Conservation (phyloP, 192 early-diverging fungal species). For the Dimargaris verticillata region DNA sequence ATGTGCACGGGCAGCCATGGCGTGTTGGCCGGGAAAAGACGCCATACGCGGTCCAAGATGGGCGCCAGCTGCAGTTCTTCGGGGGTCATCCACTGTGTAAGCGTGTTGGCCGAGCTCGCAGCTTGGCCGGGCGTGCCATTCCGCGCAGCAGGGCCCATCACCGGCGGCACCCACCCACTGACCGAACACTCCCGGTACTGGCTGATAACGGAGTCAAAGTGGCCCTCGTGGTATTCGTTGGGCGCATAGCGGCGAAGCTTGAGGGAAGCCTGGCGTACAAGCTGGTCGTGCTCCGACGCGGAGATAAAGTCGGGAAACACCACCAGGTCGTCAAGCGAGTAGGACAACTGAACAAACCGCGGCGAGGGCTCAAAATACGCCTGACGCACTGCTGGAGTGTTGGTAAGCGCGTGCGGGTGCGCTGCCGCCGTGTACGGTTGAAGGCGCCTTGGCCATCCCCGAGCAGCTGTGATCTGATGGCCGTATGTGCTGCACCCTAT, state of each 20-base stretch:
- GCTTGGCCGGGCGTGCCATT: neutral
- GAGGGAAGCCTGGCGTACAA: conserved; percentile 23
- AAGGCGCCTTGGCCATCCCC: no score
- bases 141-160: conserved; percentile 12
- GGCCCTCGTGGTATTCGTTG: conserved; percentile 41
- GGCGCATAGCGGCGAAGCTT: conserved; percentile 34
- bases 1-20: conserved; percentile 66
- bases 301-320: conserved; percentile 24
- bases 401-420: no score
- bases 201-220: conserved; percentile 64
- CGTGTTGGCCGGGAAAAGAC: conserved; percentile 31
- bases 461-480: no score
- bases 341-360: neutral
- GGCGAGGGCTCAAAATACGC: conserved; percentile 9
- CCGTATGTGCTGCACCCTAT: no score
- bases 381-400: neutral
- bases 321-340: conserved; percentile 16
- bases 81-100: no score
- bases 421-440: no score
- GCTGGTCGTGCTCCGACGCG: conserved; percentile 21
- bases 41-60: conserved; percentile 39
- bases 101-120: conserved; percentile 10
- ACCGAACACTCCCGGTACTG: conserved; percentile 54
- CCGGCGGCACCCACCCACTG: conserved; percentile 36
- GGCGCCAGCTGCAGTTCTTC: conserved; percentile 27